Evolutionary conservation across 2,329 filamentous ascomycete genomes (phyloP).

Genomic region (Cephalotrichum gorgonifer): DNA sequence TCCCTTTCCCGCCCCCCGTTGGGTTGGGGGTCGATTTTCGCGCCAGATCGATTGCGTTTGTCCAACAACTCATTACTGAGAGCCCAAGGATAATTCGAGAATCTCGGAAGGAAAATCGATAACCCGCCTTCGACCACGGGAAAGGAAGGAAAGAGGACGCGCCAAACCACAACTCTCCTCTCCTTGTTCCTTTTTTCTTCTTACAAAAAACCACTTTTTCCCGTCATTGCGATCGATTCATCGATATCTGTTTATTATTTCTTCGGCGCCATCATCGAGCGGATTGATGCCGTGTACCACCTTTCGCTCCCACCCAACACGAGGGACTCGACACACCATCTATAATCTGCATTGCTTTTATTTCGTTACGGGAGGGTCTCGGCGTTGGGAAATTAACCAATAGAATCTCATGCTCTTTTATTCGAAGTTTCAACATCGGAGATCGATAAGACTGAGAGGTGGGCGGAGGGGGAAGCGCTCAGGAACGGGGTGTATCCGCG

Average conservation of each 20-base stretch:
- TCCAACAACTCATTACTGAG: too few species aligned
- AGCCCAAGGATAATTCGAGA: not conserved
- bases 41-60: not conserved
- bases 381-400: not conserved
- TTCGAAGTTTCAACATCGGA: not conserved
- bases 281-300: constrained; percentile 3
- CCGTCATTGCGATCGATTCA: too few species aligned
- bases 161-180: constrained; percentile 5
- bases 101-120: not conserved
- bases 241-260: constrained; percentile 1
- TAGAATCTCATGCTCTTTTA: not conserved
- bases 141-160: not conserved
- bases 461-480: not conserved
- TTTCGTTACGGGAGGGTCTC: not conserved
- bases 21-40: too few species aligned
- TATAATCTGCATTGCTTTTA: not conserved
- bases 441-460: not conserved
- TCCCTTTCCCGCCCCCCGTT: too few species aligned
- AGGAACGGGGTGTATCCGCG: not conserved
- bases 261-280: constrained; percentile 5
- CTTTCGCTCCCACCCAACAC: not conserved
- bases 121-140: too few species aligned
- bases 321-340: too few species aligned
- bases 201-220: too few species aligned
- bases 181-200: constrained; percentile 7